Evolutionary conservation across 2,329 filamentous ascomycete species (phyloP).

Genomic region (Neospermospora avenae): DNA sequence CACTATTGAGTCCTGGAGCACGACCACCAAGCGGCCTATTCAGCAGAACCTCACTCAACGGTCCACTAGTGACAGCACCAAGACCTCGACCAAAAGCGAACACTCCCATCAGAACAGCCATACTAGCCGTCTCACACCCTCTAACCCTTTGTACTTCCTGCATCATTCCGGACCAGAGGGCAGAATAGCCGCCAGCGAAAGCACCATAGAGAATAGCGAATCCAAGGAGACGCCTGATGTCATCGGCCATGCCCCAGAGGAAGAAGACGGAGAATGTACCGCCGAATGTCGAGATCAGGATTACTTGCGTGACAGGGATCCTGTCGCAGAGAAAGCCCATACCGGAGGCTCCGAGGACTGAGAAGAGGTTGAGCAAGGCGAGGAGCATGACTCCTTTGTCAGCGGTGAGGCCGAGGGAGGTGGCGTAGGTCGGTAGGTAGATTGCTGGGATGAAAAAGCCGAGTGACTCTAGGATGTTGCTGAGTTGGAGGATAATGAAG

Average conservation of each 20-base stretch:
- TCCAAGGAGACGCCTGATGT: constrained; percentile 42
- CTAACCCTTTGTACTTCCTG: constrained; percentile 18
- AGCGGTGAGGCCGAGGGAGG: constrained; percentile 39
- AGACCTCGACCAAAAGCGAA: constrained; percentile 61
- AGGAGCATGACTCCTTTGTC: constrained; percentile 45
- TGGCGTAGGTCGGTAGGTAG: constrained; percentile 50
- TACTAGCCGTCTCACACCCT: constrained; percentile 6
- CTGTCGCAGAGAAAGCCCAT: constrained; percentile 42
- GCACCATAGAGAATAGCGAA: constrained; percentile 55
- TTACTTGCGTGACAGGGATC: constrained; percentile 42
- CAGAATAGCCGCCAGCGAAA: constrained; percentile 53
- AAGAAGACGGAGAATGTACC: constrained; percentile 48
- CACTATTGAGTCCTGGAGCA: constrained; percentile 45
- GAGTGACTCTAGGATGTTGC: constrained; percentile 50
- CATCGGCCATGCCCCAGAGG: constrained; percentile 52
- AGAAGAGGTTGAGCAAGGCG: constrained; percentile 46
- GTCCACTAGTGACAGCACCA: constrained; percentile 57
- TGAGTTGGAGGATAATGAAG: constrained; percentile 48
- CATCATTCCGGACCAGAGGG: constrained; percentile 43
- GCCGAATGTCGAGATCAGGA: constrained; percentile 47
- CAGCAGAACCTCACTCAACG: constrained; percentile 52
- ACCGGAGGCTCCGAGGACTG: constrained; percentile 43
- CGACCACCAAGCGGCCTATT: constrained; percentile 32
- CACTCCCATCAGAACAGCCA: constrained; percentile 37
- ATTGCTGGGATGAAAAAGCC: constrained; percentile 55